Evolutionary conservation across 352 stramenopile species (phyloP).

Genomic region (Hyaloperonospora brassicae): DNA sequence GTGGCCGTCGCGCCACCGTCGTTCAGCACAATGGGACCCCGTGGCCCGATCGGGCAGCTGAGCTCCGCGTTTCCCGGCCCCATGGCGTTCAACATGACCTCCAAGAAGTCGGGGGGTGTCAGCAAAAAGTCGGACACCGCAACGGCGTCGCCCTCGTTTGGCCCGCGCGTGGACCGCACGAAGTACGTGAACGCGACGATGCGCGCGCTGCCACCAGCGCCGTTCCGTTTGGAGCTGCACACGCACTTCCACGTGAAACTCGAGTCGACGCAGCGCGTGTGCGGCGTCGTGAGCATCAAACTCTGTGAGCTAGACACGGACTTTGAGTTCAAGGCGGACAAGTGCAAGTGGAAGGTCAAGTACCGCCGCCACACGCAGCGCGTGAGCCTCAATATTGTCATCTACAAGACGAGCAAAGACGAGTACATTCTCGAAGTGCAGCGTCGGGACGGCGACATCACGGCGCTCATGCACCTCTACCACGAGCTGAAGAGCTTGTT

Average conservation of each 20-base stretch:
- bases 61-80: conserved; percentile 36
- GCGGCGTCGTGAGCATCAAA: conserved; percentile 68
- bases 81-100: conserved; percentile 30
- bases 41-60: conserved; percentile 23
- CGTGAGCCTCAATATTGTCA: conserved; percentile 68
- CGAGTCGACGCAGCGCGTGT: conserved; percentile 66
- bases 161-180: conserved; percentile 54
- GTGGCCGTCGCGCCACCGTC: conserved; percentile 29
- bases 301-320: conserved; percentile 80
- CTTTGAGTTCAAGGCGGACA: conserved; percentile 76
- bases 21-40: conserved; percentile 33
- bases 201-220: conserved; percentile 57
- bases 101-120: conserved; percentile 29
- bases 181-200: conserved; percentile 69
- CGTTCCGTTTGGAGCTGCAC: conserved; percentile 80
- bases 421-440: conserved; percentile 73
- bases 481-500: conserved; percentile 69
- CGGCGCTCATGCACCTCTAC: conserved; percentile 72
- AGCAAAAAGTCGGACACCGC: conserved; percentile 23
- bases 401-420: conserved; percentile 64
- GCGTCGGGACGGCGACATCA: conserved; percentile 73
- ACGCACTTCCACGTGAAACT: conserved; percentile 85
- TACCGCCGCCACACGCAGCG: conserved; percentile 56
- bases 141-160: conserved; percentile 34
- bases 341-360: conserved; percentile 87